Evolutionary conservation across 164 flowering plant genomes (phyloP).

Genomic region (Akebia trifoliata): DNA sequence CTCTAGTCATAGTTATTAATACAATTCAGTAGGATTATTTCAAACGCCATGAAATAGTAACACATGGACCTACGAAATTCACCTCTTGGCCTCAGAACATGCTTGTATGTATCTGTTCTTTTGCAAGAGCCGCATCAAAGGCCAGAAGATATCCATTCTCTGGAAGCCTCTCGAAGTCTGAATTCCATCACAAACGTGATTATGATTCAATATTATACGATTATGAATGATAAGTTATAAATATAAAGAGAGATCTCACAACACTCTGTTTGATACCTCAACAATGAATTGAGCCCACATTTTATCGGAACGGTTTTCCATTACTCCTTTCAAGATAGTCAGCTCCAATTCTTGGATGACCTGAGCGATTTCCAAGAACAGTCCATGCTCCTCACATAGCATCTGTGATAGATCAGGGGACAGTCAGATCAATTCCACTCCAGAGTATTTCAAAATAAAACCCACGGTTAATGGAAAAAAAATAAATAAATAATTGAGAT

Average conservation of each 20-base stretch:
- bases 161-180: slow-evolving; percentile 65
- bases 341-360: slow-evolving; percentile 49
- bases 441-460: neutral
- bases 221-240: neutral
- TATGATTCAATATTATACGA: neutral
- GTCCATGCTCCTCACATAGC: slow-evolving; percentile 56
- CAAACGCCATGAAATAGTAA: too few species aligned
- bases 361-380: slow-evolving; percentile 80
- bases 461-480: neutral
- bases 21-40: too few species aligned
- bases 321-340: slow-evolving; percentile 64
- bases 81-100: slow-evolving; percentile 24
- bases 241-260: too few species aligned
- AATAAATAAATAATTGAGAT: neutral
- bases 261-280: slow-evolving; percentile 49
- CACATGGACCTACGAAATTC: too few species aligned
- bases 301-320: slow-evolving; percentile 39
- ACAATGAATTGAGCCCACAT: slow-evolving; percentile 75
- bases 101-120: slow-evolving; percentile 27
- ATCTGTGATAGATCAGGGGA: slow-evolving; percentile 51
- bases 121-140: slow-evolving; percentile 66
- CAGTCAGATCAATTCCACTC: neutral
- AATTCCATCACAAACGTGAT: neutral
- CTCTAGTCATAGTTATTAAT: too few species aligned
- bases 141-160: slow-evolving; percentile 73